These are phyloP conservation scores for Polysphondylium violaceum DNA, from an alignment of 78 protist genomes.

Conservation along the genomic window DNA sequence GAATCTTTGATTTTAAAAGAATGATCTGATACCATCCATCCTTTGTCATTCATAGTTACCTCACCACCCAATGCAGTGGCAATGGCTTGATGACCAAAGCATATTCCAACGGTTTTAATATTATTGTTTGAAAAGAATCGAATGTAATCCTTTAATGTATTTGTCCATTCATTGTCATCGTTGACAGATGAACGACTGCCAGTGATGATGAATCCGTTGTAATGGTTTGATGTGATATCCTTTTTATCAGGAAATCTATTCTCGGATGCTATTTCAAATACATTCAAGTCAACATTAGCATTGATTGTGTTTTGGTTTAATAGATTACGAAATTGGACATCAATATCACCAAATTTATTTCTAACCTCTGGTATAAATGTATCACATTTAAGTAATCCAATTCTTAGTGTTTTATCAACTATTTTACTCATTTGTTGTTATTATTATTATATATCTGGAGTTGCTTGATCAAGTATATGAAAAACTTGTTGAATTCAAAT, in stretches of 20 bases:
- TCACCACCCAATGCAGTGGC: constrained; percentile 54
- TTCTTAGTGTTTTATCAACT: constrained; percentile 31
- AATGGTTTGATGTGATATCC: constrained; percentile 17
- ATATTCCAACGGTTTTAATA: constrained; percentile 64
- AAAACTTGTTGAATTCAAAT: no score
- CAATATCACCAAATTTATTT: constrained; percentile 62
- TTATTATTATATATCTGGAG: no score
- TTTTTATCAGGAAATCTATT: constrained; percentile 33
- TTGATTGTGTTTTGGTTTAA: constrained; percentile 13
- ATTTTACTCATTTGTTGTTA: no score
- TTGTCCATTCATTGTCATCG: constrained; percentile 45
- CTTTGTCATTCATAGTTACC: constrained; percentile 21
- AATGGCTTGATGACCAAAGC: constrained; percentile 74
- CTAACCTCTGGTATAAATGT: constrained; percentile 59
- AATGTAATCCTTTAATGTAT: constrained; percentile 28
- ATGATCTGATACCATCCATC: constrained; percentile 68
- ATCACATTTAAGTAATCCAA: constrained; percentile 74
- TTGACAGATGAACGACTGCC: constrained; percentile 65
- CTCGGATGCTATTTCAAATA: constrained; percentile 34
- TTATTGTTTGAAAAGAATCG: constrained; percentile 8
- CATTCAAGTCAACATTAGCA: constrained; percentile 13
- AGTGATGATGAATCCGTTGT: constrained; percentile 34
- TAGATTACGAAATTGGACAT: constrained; percentile 44
- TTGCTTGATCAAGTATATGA: no score
- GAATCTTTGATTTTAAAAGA: not conserved